phyloP scores from a whole-genome alignment of 31 red algal species.

The Odonthalia washingtoniensis region DNA sequence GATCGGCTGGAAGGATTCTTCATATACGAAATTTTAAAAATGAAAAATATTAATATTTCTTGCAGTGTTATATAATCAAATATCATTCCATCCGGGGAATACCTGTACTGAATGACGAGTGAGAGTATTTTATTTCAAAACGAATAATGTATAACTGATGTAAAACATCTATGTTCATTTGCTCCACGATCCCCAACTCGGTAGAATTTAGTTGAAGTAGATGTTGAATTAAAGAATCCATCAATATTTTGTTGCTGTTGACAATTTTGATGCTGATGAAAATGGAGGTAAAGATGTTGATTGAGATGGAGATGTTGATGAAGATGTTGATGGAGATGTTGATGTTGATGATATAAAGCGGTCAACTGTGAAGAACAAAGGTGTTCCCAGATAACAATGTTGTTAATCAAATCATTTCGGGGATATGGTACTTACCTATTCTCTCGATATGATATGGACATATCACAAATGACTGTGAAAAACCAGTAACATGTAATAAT shows the following conservation, averaged over 20 bases:
- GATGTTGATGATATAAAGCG: too few species aligned
- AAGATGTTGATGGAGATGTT: too few species aligned
- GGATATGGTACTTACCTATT: too few species aligned
- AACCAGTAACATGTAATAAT: too few species aligned
- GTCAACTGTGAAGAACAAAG: too few species aligned
- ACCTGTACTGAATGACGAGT: slow-evolving; percentile 12
- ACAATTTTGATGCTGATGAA: too few species aligned
- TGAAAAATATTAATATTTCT: slow-evolving; percentile 50
- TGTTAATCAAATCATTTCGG: too few species aligned
- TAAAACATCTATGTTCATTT: slow-evolving; percentile 59
- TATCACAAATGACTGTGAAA: too few species aligned
- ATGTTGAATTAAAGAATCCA: slow-evolving; percentile 29
- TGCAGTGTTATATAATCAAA: slow-evolving; percentile 54
- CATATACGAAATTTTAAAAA: slow-evolving; percentile 59
- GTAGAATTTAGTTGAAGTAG: slow-evolving; percentile 35
- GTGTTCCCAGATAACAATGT: too few species aligned
- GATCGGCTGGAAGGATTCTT: slow-evolving; percentile 62
- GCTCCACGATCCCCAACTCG: slow-evolving; percentile 53
- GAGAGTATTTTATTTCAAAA: slow-evolving; percentile 63
- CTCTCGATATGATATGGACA: too few species aligned
- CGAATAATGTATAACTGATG: slow-evolving; percentile 50
- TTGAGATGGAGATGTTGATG: too few species aligned
- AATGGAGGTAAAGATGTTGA: too few species aligned
- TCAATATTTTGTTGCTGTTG: slow-evolving; percentile 53
- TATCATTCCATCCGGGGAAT: slow-evolving; percentile 54